Evolutionary conservation across 139 green algal species (phyloP), one percentile per base, ranked within the genome.

Genomic region (Chlamydomonas asymmetrica): DNA sequence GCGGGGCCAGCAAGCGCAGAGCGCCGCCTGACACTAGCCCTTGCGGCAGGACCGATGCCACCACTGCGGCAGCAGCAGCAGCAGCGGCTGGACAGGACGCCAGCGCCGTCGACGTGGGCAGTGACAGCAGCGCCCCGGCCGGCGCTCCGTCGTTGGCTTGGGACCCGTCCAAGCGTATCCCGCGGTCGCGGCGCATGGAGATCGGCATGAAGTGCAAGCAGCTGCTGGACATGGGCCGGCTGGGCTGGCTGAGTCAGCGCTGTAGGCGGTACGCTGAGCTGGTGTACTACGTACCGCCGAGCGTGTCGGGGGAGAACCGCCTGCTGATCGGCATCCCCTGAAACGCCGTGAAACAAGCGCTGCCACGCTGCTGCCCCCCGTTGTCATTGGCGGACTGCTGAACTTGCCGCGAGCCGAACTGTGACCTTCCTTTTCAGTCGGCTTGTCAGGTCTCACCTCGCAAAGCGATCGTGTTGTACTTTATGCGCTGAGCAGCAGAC

Each of bases 131-230:
- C 35, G 50, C 22, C 4, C 32, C 25, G 4, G 39, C 31, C 4
- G 80, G 6, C 29, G 59, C 7, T 27, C 45, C 10, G 35, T 34
- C 32, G 13, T 25, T 25, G 23, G n/a, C 6, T 3, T 87, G 79
- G 49, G 48, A 82, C 49, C 82, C 74, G 6, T 62, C 63, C 8
- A 10, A 32, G 5, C 45, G 31, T 3, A 66, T 89, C 34, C 41
- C 74, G 0, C 68, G 85, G 6, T 37, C 48, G 29, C 34, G 71
- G 54, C 75, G 86, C 8, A 88, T 91, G 34, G 76, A 48, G 0
- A 49, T 95, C 4, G 91, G 91, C 0, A 50, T 48, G 34, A 79
- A 78, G 56, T 93, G 87, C 82, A 96, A 96, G 78, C 54, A 70
- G 57, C 74, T 96, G 27, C 88, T 96, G 25, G 91, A 96, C 70